Evolutionary conservation across 2,329 filamentous ascomycete genomes (phyloP).

Genomic region (Fusarium denticulatum): DNA sequence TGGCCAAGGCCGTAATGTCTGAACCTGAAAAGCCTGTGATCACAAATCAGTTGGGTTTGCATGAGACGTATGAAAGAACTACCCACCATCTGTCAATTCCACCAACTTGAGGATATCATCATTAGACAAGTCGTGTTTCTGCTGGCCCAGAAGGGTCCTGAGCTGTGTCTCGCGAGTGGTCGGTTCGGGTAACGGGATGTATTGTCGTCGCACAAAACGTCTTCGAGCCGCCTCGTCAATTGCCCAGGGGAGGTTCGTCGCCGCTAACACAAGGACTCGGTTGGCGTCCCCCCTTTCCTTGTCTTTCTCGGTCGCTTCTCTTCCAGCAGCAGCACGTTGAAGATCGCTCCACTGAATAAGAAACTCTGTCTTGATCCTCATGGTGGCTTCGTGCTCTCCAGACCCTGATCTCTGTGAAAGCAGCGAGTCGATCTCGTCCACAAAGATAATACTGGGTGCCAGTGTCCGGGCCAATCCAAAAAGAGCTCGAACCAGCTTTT

Average conservation of each 20-base stretch:
- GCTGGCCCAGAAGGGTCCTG: conserved; percentile 81
- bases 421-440: conserved; percentile 96
- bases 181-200: conserved; percentile 91
- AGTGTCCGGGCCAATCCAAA: conserved; percentile 90
- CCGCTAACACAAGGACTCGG: conserved; percentile 90
- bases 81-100: conserved; percentile 82
- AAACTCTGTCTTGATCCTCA: conserved; percentile 97
- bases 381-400: conserved; percentile 90
- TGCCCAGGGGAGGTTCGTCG: conserved; percentile 96
- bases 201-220: conserved; percentile 91
- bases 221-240: conserved; percentile 95
- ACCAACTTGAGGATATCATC: conserved; percentile 79
- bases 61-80: not conserved
- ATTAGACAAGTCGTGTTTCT: conserved; percentile 82
- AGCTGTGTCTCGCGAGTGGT: conserved; percentile 84
- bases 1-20: conserved; percentile 94
- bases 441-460: conserved; percentile 96
- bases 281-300: conserved; percentile 82
- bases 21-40: conserved; percentile 92
- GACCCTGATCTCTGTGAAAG: conserved; percentile 84
- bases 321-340: conserved; percentile 88
- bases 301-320: conserved; percentile 73
- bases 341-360: conserved; percentile 97
- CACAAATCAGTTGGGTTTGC: conserved; percentile 1
- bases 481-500: conserved; percentile 92